A percentile compares a stretch with the other conserved stretches of the same genome.
phyloP scores from a whole-genome alignment of 2,329 filamentous ascomycete species.

The Hirsutella minnesotensis region DNA sequence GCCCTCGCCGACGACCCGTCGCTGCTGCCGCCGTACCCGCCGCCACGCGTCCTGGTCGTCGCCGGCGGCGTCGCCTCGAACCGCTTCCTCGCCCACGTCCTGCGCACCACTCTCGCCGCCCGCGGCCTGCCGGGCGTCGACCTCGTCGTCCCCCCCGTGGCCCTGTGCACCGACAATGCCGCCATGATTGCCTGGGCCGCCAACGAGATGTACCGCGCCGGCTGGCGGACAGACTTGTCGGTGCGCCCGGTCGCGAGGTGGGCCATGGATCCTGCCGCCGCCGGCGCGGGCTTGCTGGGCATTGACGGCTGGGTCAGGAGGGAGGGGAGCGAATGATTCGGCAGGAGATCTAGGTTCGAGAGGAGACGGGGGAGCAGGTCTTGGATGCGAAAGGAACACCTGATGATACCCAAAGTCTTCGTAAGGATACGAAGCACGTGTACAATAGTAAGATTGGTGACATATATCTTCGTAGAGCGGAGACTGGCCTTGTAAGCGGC shows the following conservation, averaged over 20 bases:
- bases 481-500: neutral
- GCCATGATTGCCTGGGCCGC: conserved; percentile 96
- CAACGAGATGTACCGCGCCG: conserved; percentile 79
- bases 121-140: conserved; percentile 50
- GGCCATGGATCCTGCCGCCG: conserved; percentile 53
- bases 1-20: conserved; percentile 35
- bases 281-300: conserved; percentile 48
- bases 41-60: conserved; percentile 54
- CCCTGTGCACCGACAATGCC: conserved; percentile 86
- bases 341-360: neutral
- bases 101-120: conserved; percentile 44
- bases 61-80: conserved; percentile 90
- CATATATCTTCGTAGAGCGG: neutral
- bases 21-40: conserved; percentile 28
- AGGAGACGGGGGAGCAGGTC: neutral
- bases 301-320: conserved; percentile 32
- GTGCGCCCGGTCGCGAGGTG: conserved; percentile 56
- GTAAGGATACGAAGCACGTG: no score
- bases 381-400: no score
- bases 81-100: conserved; percentile 59
- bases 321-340: neutral
- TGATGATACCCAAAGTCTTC: no score
- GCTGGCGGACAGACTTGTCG: conserved; percentile 52
- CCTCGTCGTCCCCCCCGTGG: conserved; percentile 62
- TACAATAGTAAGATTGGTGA: neutral